Conservation (phyloP, 495 filamentous ascomycete genomes). For the Aspergillus nidulans region DNA sequence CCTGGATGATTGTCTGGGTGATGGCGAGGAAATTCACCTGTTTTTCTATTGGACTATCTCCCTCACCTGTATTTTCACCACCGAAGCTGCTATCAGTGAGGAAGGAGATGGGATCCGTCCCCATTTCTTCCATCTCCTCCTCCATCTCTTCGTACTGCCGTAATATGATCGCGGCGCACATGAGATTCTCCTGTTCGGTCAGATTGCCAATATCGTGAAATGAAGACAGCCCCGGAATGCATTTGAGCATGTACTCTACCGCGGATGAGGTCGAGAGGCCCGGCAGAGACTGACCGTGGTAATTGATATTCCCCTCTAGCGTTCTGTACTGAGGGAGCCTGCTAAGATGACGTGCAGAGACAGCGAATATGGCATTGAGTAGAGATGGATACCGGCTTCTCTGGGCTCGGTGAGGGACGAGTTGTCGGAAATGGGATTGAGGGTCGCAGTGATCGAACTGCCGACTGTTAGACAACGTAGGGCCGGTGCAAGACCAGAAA, state of each 20-base stretch:
- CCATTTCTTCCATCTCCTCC: constrained; percentile 22
- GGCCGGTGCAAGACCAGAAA: not conserved
- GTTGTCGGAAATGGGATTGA: constrained; percentile 19
- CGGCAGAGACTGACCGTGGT: constrained; percentile 17
- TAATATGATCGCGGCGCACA: constrained; percentile 26
- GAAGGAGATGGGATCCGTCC: not conserved
- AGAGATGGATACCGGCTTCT: constrained; percentile 13
- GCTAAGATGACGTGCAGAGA: constrained; percentile 19
- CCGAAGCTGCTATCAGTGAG: too few species aligned
- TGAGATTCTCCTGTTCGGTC: constrained; percentile 23
- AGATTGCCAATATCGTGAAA: constrained; percentile 20
- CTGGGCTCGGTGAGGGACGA: constrained; percentile 20
- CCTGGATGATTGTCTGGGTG: constrained; percentile 24
- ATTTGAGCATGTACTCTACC: constrained; percentile 26
- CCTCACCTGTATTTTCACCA: not conserved
- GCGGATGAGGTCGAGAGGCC: constrained; percentile 19
- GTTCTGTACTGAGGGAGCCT: constrained; percentile 24
- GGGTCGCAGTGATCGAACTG: constrained; percentile 30
- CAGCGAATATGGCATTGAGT: constrained; percentile 24
- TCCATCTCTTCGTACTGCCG: constrained; percentile 31
- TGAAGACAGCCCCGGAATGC: constrained; percentile 22
- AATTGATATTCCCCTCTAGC: constrained; percentile 11
- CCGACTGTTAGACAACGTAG: not conserved
- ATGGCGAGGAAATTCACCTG: constrained; percentile 23
- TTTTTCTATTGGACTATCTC: not conserved